These are phyloP conservation scores for Poa annua DNA, from an alignment of 176 grass and related monocot species.

Conservation along the genomic window DNA sequence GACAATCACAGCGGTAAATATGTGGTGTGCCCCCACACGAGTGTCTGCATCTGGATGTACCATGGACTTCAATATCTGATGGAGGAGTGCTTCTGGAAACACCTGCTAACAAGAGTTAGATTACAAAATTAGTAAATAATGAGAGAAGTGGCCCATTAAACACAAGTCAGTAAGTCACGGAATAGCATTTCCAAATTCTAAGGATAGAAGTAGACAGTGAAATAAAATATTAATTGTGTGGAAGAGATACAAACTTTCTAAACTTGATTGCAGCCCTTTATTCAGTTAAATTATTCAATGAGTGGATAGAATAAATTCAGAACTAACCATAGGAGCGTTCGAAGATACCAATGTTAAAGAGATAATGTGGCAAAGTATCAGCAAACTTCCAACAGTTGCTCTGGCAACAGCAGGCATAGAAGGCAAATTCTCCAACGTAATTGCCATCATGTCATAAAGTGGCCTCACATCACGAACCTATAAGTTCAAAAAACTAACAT, in stretches of 20 bases:
- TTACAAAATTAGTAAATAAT: conserved; percentile 19
- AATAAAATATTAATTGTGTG: background rate
- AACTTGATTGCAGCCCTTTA: conserved; percentile 11
- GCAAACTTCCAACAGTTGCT: conserved; percentile 80
- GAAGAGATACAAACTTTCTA: conserved; percentile 15
- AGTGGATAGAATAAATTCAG: conserved; percentile 30
- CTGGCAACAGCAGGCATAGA: conserved; percentile 69
- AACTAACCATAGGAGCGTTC: conserved; percentile 59
- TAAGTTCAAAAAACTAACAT: conserved; percentile 38
- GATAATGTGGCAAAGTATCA: conserved; percentile 92
- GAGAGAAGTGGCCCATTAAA: background rate
- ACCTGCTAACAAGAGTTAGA: conserved; percentile 54
- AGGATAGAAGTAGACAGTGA: background rate
- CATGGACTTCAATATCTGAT: conserved; percentile 88
- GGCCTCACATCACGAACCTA: conserved; percentile 78
- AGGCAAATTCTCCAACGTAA: conserved; percentile 81
- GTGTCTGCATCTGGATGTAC: conserved; percentile 89
- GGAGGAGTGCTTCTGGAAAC: conserved; percentile 90
- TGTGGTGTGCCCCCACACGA: conserved; percentile 86
- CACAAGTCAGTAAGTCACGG: background rate
- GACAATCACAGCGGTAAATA: conserved; percentile 82
- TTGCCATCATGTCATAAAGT: conserved; percentile 91
- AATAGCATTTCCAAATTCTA: conserved; percentile 18
- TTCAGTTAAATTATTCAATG: conserved; percentile 17
- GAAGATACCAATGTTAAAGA: conserved; percentile 76